A percentile compares a stretch with the other conserved stretches of the same genome.
Conservation (phyloP, 83 land plant species). For the Thuja plicata region DNA sequence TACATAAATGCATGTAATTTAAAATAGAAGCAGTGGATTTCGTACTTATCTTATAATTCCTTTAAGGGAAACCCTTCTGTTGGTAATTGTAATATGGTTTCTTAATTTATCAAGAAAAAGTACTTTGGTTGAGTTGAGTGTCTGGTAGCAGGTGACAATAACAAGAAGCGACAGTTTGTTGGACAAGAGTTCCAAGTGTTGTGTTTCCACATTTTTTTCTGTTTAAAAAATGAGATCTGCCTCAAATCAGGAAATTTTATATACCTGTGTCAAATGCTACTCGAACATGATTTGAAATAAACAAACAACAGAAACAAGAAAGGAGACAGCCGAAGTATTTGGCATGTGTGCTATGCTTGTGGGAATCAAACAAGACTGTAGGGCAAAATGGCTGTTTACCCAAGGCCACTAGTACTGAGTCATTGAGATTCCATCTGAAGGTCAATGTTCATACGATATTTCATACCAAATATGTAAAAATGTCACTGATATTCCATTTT, state of each 20-base stretch:
- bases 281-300: no score
- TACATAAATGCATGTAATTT: neutral
- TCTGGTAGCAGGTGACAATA: neutral
- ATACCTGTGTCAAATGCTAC: no score
- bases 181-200: neutral
- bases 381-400: neutral
- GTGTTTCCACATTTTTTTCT: no score
- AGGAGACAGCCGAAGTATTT: no score
- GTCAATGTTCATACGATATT: neutral
- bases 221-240: no score
- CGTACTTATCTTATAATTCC: neutral
- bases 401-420: neutral
- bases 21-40: neutral
- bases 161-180: neutral
- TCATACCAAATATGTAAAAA: neutral
- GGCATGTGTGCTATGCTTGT: no score
- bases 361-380: neutral
- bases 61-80: neutral
- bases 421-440: neutral
- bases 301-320: no score
- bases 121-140: neutral
- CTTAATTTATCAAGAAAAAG: neutral
- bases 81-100: neutral
- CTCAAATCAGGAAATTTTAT: no score
- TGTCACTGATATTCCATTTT: neutral